Percentiles rank a stretch among this genome's conserved stretches.
phyloP scores from a whole-genome alignment of 495 filamentous ascomycete species.

The Xanthoparmelia taractica region DNA sequence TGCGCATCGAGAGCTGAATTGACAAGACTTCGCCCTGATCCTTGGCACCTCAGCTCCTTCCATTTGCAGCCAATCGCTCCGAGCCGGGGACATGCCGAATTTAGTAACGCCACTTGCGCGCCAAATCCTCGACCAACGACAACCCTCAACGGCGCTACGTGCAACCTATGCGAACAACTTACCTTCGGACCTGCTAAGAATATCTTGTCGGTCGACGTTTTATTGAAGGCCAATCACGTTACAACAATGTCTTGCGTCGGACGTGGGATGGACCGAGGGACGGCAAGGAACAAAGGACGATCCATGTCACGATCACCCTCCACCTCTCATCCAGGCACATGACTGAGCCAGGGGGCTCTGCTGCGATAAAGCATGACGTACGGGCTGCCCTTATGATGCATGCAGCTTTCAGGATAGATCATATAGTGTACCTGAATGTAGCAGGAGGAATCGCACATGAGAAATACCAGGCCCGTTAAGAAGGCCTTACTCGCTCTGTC shows the following conservation, averaged over 20 bases:
- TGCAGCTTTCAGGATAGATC: slow-evolving; percentile 11
- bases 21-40: not conserved
- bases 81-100: not conserved
- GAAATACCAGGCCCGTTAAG: not conserved
- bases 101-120: slow-evolving; percentile 11
- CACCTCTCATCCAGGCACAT: slow-evolving; percentile 15
- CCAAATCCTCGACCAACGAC: slow-evolving; percentile 16
- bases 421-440: not conserved
- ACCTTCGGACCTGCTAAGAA: slow-evolving; percentile 10
- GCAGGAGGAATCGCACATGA: not conserved
- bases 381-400: slow-evolving; percentile 13
- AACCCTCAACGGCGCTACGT: not conserved
- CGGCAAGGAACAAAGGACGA: not conserved
- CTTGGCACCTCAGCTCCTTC: slow-evolving; percentile 8
- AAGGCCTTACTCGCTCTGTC: not conserved
- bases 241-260: not conserved
- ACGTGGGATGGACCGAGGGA: slow-evolving; percentile 1
- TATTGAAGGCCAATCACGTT: slow-evolving; percentile 8
- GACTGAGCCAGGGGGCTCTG: not conserved
- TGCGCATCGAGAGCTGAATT: not conserved
- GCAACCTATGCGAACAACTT: slow-evolving; percentile 3
- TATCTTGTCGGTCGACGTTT: not conserved
- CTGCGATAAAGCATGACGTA: not conserved
- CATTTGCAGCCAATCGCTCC: slow-evolving; percentile 13
- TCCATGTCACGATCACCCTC: not conserved